Evolutionary conservation across 805 yeast genomes (phyloP), one percentile per base, ranked within the genome.

Genomic region (Blastobotrys muscicola): DNA sequence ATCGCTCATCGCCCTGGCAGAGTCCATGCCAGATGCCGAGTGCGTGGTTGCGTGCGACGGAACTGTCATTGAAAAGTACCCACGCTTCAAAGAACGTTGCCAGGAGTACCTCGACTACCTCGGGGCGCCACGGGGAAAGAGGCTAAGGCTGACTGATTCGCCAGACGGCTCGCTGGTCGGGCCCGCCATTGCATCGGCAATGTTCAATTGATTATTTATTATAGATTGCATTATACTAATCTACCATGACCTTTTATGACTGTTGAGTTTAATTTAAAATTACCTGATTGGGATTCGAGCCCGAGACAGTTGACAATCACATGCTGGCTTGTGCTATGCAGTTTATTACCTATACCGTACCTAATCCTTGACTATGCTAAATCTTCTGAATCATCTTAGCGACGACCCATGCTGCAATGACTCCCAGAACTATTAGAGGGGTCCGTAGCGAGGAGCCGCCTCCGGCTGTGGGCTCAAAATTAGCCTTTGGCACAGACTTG

Each of bases 11-110:
- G 57, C 56, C 3, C 42, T 59, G 32, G 56, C 60, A 38, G 46
- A 33, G 33, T 50, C 29, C 45, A 50, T 31, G 38, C 47, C 40
- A 33, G 41, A 39, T 29, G 45, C 38, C n/a, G 46, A 36, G 36
- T 44, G 54, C 29, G 45, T 52, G 14, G 54, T 61, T 29, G 61
- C 62, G 11, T 59, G 47, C 42, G 49, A 59, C 12, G 65, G 65
- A 7, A 50, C 64, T 9, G 61, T 61, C 31, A 50, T 61, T 20
- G 62, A 57, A 41, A 50, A 55, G 45, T 61, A 61, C 39, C 51
- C 58, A n/a, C 45, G 50, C 26, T 61, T 61, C 43, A 38, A 38
- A 15, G 45, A 36, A 32, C 51, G 58, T 12, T 58, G 58, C 42
- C 62, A 57, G 48, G 46, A 47, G 43, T 58, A 51, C 47, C 46